Percentiles rank a stretch among this genome's conserved stretches.
Evolutionary conservation across 1,284 basidiomycete genomes (phyloP).

Genomic region (Abortiporus biennis): DNA sequence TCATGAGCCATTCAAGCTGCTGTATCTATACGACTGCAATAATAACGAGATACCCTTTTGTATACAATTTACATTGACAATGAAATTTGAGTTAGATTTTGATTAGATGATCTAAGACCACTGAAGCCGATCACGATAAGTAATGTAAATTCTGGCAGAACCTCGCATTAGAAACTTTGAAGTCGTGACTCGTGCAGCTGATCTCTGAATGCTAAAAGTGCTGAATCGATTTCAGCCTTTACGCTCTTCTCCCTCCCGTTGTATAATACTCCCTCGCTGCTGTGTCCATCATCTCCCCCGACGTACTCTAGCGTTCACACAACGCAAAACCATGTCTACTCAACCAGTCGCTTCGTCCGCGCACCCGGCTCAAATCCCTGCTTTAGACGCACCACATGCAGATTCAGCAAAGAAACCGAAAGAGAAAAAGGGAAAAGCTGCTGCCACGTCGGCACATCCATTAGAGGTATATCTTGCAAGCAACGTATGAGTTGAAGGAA

Average conservation of each 20-base stretch:
- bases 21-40: background rate
- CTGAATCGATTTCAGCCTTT: constrained; percentile 17
- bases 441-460: constrained; percentile 40
- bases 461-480: constrained; percentile 42
- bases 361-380: constrained; percentile 27
- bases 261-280: constrained; percentile 9
- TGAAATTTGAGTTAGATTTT: no score
- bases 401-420: constrained; percentile 39
- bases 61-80: background rate
- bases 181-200: constrained; percentile 10
- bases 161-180: no score
- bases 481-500: background rate
- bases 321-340: constrained; percentile 21
- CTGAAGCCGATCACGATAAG: no score
- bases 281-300: background rate
- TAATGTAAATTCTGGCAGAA: no score
- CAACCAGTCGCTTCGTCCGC: constrained; percentile 32
- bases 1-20: background rate
- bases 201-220: constrained; percentile 17
- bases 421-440: constrained; percentile 44
- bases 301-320: constrained; percentile 4
- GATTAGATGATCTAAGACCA: no score
- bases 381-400: constrained; percentile 26
- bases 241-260: constrained; percentile 8
- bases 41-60: background rate